Conservation (phyloP, 2,329 filamentous ascomycete species). For the Diaporthe sp. region DNA sequence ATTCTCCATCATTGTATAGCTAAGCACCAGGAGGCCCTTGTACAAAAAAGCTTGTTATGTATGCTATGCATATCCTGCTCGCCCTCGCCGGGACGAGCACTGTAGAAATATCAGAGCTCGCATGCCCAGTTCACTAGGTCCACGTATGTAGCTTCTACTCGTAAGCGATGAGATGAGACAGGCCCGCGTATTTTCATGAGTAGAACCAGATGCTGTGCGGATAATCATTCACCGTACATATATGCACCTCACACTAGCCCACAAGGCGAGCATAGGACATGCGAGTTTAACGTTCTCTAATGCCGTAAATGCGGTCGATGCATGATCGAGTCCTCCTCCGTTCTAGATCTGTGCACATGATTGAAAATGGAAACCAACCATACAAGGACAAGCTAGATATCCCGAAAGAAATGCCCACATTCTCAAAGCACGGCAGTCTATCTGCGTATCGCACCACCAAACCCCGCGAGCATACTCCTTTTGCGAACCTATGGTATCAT, state of each 20-base stretch:
- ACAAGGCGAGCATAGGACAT: neutral
- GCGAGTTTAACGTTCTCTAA: too few relatives aligned
- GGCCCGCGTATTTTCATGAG: neutral
- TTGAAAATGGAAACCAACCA: neutral
- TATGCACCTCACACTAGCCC: neutral
- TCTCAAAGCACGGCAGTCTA: neutral
- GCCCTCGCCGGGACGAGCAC: neutral
- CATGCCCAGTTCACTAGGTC: neutral
- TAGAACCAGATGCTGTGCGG: neutral
- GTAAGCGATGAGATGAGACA: neutral
- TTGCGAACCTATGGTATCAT: slow-evolving; percentile 33
- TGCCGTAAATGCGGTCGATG: neutral
- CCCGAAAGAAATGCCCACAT: neutral
- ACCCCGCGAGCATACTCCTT: neutral
- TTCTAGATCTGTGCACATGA: neutral
- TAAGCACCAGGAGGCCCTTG: neutral
- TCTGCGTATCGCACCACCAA: neutral
- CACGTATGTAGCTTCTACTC: neutral
- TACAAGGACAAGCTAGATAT: neutral
- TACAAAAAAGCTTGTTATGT: slow-evolving; percentile 8
- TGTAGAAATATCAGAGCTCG: neutral
- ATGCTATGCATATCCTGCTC: neutral
- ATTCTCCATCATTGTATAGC: neutral
- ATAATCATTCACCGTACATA: neutral
- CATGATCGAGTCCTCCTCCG: neutral